phyloP scores from a whole-genome alignment of 495 filamentous ascomycete genomes.

The Penicillium fimorum region DNA sequence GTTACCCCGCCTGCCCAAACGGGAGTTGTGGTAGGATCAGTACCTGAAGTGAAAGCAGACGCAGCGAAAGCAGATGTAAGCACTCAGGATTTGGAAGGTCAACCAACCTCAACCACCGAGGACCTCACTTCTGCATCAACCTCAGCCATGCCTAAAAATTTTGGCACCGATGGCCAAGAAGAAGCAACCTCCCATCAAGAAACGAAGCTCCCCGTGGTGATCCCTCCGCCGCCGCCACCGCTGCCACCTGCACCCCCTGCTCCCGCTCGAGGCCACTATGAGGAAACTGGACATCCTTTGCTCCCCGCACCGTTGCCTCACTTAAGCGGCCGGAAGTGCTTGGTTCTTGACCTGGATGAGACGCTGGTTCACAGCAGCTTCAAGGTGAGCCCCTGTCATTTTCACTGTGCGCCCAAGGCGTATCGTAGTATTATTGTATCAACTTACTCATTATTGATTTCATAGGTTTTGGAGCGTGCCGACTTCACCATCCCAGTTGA shows the following conservation, averaged over 20 bases:
- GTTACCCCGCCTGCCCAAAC: background rate
- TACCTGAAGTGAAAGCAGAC: constrained; percentile 17
- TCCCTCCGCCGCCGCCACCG: constrained; percentile 60
- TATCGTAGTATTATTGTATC: constrained; percentile 8
- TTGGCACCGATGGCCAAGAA: constrained; percentile 26
- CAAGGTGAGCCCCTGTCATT: constrained; percentile 63
- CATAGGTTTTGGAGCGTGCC: constrained; percentile 91
- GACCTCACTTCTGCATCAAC: constrained; percentile 9
- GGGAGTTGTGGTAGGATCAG: constrained; percentile 10
- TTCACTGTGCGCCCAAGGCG: background rate
- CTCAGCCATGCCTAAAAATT: constrained; percentile 5
- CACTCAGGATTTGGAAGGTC: constrained; percentile 11
- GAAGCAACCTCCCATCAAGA: constrained; percentile 20
- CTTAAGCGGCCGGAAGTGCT: constrained; percentile 82
- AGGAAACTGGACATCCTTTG: constrained; percentile 56
- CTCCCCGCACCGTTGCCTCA: constrained; percentile 75
- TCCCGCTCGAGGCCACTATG: constrained; percentile 22
- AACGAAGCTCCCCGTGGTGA: constrained; percentile 36
- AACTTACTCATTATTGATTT: constrained; percentile 26
- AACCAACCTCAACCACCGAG: constrained; percentile 11
- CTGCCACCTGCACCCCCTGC: constrained; percentile 32
- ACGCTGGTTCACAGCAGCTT: constrained; percentile 99
- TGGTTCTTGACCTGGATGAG: constrained; percentile 95
- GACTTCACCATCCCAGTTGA: constrained; percentile 99
- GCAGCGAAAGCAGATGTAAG: constrained; percentile 8